Conservation (phyloP, 768 basidiomycete genomes). For the Boletus subcaerulescens region DNA sequence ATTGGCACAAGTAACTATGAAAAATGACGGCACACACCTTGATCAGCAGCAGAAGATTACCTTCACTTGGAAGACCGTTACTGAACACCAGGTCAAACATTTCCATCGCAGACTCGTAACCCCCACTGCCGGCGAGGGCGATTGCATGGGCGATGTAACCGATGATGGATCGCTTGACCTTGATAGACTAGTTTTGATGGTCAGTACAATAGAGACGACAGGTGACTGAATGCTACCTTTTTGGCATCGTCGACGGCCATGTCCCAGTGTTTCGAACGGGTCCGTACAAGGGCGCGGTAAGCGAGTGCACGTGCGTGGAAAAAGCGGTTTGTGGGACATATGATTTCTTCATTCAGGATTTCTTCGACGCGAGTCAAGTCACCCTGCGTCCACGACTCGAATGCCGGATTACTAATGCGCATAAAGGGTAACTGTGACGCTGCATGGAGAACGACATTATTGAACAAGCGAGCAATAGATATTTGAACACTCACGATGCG, state of each 20-base stretch:
- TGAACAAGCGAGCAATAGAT: background rate
- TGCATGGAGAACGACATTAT: background rate
- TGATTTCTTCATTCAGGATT: background rate
- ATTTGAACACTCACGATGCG: background rate
- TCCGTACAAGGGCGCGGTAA: background rate
- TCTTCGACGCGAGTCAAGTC: background rate
- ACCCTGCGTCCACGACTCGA: background rate
- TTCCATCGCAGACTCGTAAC: background rate
- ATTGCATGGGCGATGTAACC: slow-evolving; percentile 9
- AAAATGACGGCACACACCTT: background rate
- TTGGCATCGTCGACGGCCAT: slow-evolving; percentile 7
- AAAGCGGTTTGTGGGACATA: no score
- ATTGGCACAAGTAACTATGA: background rate
- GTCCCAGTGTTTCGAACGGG: background rate
- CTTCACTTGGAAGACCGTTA: background rate
- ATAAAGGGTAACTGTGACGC: background rate
- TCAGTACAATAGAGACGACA: background rate
- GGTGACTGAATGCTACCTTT: background rate
- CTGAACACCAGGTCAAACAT: slow-evolving; percentile 4
- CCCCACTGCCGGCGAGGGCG: background rate
- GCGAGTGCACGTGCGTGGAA: slow-evolving; percentile 1
- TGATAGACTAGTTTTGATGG: background rate
- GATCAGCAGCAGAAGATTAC: slow-evolving; percentile 3
- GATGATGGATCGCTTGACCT: background rate
- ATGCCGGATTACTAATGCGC: background rate